These are phyloP conservation scores for Tagetes erecta DNA, from an alignment of 129 eudicot species.

Conservation along the genomic window DNA sequence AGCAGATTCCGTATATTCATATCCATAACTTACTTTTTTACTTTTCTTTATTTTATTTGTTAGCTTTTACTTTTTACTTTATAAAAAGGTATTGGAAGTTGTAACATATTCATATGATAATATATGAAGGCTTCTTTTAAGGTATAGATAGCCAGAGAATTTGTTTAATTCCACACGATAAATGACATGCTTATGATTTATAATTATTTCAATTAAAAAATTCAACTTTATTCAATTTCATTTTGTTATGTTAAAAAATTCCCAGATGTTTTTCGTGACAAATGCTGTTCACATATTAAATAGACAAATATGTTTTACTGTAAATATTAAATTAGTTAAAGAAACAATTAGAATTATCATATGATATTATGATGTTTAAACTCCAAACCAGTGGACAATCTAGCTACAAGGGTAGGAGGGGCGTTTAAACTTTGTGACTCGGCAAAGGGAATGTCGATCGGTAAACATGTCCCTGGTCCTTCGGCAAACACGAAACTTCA, in stretches of 20 bases:
- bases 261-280: neutral
- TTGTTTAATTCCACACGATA: slow-evolving; percentile 40
- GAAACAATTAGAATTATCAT: too few species aligned
- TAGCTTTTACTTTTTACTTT: slow-evolving; percentile 37
- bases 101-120: slow-evolving; percentile 29
- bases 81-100: slow-evolving; percentile 40
- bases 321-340: too few species aligned
- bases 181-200: slow-evolving; percentile 38
- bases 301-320: neutral
- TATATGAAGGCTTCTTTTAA: slow-evolving; percentile 32
- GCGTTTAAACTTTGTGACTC: too few species aligned
- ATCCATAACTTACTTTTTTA: slow-evolving; percentile 27
- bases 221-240: neutral
- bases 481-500: too few species aligned
- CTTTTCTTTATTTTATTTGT: slow-evolving; percentile 28
- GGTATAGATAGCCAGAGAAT: slow-evolving; percentile 34
- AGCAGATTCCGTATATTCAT: slow-evolving; percentile 36
- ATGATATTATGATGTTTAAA: too few species aligned
- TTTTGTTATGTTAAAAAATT: neutral
- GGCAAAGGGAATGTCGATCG: too few species aligned
- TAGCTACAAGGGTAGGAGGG: too few species aligned
- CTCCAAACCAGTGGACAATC: too few species aligned
- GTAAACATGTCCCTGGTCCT: too few species aligned
- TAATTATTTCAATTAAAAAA: slow-evolving; percentile 16
- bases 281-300: neutral